Evolutionary conservation across 768 basidiomycete species (phyloP), one percentile per base, ranked within the genome.

Genomic region (Hortiboletus flavorubellus): DNA sequence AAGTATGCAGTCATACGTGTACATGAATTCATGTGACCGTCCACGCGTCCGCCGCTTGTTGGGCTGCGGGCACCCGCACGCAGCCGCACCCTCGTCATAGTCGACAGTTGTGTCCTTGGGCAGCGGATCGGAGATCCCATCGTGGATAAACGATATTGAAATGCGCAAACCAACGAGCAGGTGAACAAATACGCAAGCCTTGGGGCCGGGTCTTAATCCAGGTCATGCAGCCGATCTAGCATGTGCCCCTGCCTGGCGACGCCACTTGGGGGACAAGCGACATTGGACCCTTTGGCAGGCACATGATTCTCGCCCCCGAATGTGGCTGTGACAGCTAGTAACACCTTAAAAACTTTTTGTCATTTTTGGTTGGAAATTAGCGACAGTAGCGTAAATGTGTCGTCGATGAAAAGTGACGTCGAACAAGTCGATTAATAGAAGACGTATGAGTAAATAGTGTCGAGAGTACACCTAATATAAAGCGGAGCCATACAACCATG

Each of bases 401-500:
- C 56, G 50, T 53, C 52, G 55, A 59, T 51, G 44, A 54, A 55
- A 55, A 54, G 58, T 59, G 66, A 61, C 58, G 58, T 55, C 41
- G 56, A 59, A 44, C 51, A 16, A 56, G 47, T 49, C 49, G 33
- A 70, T 70, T 68, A 70, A 65, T 63, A 56, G 59, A 65, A 62
- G 58, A 46, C 56, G 68, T 71, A 73, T 54, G 57, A 51, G 64
- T 71, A 71, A 65, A 64, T 69, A 71, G 57, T 59, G 61, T 62
- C 47, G 63, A 57, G 57, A 63, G 59, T 71, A 64, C 64, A 73
- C 71, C 65, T 70, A 71, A 52, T 59, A 53, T 71, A 73, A 61
- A 60, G 61, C 49, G 59, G 58, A 61, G 59, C 52, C 64, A 60
- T 63, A 65, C 62, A 61, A 39, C 56, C 55, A 29, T 44, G 14